These are phyloP conservation scores for Sphagnum magellanicum DNA, from an alignment of 228 moss, liverwort and hornwort species.

Conservation along the genomic window DNA sequence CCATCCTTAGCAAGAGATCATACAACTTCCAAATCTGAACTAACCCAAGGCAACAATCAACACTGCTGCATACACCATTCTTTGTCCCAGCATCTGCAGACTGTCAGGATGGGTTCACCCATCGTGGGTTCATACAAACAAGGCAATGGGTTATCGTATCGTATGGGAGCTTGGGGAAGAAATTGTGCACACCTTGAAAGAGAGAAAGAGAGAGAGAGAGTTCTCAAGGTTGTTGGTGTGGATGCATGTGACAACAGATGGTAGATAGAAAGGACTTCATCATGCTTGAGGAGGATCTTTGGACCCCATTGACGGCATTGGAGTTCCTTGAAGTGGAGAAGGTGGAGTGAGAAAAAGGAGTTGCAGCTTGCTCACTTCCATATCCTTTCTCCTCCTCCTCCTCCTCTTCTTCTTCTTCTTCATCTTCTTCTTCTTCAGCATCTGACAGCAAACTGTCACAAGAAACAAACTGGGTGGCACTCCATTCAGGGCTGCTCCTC, in stretches of 20 bases:
- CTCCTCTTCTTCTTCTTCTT: not conserved
- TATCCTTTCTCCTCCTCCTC: not conserved
- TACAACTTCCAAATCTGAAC: too few relatives aligned
- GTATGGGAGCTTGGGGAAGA: too few relatives aligned
- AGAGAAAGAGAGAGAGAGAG: too few relatives aligned
- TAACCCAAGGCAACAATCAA: too few relatives aligned
- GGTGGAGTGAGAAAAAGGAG: conserved; percentile 9
- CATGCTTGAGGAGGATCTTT: conserved; percentile 18
- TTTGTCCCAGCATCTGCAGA: too few relatives aligned
- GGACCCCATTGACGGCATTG: conserved; percentile 8
- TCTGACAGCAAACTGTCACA: conserved; percentile 41
- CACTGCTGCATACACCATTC: too few relatives aligned
- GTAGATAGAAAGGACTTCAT: conserved; percentile 51
- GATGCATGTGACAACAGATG: conserved; percentile 38
- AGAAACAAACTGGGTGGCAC: conserved; percentile 31
- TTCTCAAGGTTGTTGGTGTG: not conserved
- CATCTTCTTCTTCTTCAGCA: conserved; percentile 14
- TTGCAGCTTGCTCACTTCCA: conserved; percentile 1
- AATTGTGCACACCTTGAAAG: too few relatives aligned
- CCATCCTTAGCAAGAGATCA: too few relatives aligned
- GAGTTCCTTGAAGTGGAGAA: conserved; percentile 15
- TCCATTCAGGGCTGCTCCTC: conserved; percentile 30
- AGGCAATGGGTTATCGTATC: too few relatives aligned
- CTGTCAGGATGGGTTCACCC: too few relatives aligned
- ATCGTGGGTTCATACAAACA: too few relatives aligned